Conservation (phyloP, 306 rosid genomes). For the Trifolium fragiferum region DNA sequence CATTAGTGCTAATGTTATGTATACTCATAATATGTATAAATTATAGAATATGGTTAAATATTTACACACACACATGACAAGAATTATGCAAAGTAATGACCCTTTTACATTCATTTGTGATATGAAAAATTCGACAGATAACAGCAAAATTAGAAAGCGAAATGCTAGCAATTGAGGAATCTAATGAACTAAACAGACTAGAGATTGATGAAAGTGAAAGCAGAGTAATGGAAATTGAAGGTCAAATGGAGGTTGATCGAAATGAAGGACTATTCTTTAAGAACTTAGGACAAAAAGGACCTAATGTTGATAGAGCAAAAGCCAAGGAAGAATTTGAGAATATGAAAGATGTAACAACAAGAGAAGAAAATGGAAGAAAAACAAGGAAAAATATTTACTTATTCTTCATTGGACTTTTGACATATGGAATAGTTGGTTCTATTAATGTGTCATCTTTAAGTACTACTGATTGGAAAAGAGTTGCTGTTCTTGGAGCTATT, state of each 20-base stretch:
- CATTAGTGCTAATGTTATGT: no score
- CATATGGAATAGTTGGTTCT: slow-evolving; percentile 59
- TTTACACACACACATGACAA: not conserved
- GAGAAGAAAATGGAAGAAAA: slow-evolving; percentile 56
- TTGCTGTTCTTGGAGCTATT: slow-evolving; percentile 65
- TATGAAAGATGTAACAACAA: slow-evolving; percentile 52
- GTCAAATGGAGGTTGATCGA: slow-evolving; percentile 63
- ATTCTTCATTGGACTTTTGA: slow-evolving; percentile 63
- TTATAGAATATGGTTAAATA: not conserved
- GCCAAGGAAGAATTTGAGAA: slow-evolving; percentile 59
- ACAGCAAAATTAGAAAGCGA: slow-evolving; percentile 74
- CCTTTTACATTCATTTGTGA: slow-evolving; percentile 30
- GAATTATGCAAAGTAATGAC: not conserved
- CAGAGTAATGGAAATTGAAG: slow-evolving; percentile 63
- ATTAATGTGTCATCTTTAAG: slow-evolving; percentile 50
- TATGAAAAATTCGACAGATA: slow-evolving; percentile 53
- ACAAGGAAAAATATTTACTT: slow-evolving; percentile 67
- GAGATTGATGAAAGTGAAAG: slow-evolving; percentile 69
- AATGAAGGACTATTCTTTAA: slow-evolving; percentile 85
- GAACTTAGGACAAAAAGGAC: slow-evolving; percentile 56
- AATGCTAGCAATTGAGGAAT: slow-evolving; percentile 83
- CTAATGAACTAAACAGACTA: slow-evolving; percentile 57
- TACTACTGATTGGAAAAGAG: slow-evolving; percentile 66
- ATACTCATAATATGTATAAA: not conserved
- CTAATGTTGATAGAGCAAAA: slow-evolving; percentile 46